These are phyloP conservation scores for Penicillium manginii DNA, from an alignment of 495 filamentous ascomycete genomes.

Conservation along the genomic window DNA sequence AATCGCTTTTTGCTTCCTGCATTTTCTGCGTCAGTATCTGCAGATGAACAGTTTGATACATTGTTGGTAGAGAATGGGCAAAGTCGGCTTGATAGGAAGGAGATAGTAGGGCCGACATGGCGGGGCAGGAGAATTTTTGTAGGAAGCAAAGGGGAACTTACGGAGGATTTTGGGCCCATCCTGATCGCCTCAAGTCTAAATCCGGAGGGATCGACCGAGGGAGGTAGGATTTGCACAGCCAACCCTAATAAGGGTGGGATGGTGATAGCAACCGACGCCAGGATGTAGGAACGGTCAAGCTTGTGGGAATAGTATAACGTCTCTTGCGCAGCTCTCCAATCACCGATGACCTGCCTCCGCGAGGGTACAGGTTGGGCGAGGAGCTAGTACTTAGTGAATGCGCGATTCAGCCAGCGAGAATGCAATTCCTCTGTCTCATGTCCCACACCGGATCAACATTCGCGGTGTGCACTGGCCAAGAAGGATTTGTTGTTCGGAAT, in stretches of 20 bases:
- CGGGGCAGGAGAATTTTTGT: constrained; percentile 5
- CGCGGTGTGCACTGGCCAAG: constrained; percentile 3
- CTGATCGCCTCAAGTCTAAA: constrained; percentile 11
- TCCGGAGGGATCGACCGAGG: constrained; percentile 14
- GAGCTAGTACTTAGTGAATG: constrained; percentile 17
- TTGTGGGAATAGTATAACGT: not conserved
- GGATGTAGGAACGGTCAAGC: constrained; percentile 1
- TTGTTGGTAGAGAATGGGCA: not conserved
- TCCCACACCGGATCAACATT: constrained; percentile 20
- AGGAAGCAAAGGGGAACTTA: constrained; percentile 15
- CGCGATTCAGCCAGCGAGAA: constrained; percentile 9
- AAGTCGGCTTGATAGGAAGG: not conserved
- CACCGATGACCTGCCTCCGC: constrained; percentile 3
- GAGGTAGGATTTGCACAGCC: constrained; percentile 8
- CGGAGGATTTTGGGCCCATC: constrained; percentile 28
- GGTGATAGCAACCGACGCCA: constrained; percentile 6
- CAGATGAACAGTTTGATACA: not conserved
- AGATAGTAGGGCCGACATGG: constrained; percentile 1
- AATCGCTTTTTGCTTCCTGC: constrained; percentile 28
- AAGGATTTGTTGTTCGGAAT: constrained; percentile 2
- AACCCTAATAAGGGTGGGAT: constrained; percentile 19
- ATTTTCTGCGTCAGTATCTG: constrained; percentile 28
- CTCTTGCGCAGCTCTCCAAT: not conserved
- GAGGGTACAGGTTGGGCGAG: constrained; percentile 9
- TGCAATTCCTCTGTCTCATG: constrained; percentile 21